Conservation (phyloP, 176 grass and related monocot genomes). For the Avena eriantha region DNA sequence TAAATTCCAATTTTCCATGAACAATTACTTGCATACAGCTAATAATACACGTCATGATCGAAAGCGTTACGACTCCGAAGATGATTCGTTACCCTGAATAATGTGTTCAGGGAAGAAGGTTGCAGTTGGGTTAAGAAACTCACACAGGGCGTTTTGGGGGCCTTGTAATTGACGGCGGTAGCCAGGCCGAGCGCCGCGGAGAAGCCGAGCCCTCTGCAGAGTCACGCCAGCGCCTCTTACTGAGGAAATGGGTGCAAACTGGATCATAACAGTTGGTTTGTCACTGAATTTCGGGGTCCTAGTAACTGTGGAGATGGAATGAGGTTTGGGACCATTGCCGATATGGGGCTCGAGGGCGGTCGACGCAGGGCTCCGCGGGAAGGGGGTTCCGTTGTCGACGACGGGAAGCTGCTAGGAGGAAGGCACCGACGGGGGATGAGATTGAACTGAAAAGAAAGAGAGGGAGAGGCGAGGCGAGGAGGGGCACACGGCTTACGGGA, state of each 20-base stretch:
- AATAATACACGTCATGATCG: too few species aligned
- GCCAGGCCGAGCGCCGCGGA: conserved; percentile 61
- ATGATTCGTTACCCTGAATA: not conserved
- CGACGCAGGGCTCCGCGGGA: conserved; percentile 67
- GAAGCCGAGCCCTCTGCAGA: conserved; percentile 81
- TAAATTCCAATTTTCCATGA: not conserved
- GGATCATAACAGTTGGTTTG: conserved; percentile 3
- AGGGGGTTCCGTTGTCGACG: conserved; percentile 73
- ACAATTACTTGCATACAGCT: too few species aligned
- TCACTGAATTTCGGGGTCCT: too few species aligned
- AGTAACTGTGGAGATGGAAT: not conserved
- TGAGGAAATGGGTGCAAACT: not conserved
- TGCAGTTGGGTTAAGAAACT: conserved; percentile 36
- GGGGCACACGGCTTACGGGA: conserved; percentile 47
- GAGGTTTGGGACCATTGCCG: conserved; percentile 51
- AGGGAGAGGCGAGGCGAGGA: not conserved
- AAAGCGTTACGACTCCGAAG: too few species aligned
- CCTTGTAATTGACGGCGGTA: conserved; percentile 71
- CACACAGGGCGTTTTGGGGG: conserved; percentile 83
- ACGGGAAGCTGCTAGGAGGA: conserved; percentile 50
- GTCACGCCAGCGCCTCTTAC: conserved; percentile 85
- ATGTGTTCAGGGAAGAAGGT: not conserved
- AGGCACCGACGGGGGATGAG: not conserved
- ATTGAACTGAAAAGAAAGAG: not conserved
- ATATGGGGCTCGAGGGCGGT: conserved; percentile 74